phyloP scores from a whole-genome alignment of 306 rosid species.

The Cucumis melo region DNA sequence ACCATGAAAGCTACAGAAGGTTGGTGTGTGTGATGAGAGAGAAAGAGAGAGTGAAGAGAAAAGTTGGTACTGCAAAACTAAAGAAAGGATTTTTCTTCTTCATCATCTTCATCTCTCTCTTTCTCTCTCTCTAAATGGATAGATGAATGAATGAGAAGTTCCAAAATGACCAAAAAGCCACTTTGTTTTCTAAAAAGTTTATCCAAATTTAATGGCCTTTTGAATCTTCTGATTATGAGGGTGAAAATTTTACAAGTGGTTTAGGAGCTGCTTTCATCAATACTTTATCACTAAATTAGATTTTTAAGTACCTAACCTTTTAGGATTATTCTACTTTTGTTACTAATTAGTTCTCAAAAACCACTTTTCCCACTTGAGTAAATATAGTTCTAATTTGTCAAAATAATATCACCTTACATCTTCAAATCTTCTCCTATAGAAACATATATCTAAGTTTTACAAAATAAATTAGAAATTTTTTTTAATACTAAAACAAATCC shows the following conservation, averaged over 20 bases:
- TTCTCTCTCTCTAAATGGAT: conserved; percentile 16
- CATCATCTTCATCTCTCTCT: no score
- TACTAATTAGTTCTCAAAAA: background rate
- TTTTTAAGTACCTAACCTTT: background rate
- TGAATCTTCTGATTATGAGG: no score
- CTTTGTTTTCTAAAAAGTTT: background rate
- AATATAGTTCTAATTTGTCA: no score
- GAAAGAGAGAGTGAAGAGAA: conserved; percentile 20
- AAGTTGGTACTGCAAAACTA: conserved; percentile 13
- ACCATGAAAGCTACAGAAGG: conserved; percentile 43
- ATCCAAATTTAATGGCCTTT: background rate
- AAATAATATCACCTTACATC: no score
- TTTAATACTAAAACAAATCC: no score
- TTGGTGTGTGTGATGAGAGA: conserved; percentile 31
- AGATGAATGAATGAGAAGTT: conserved; percentile 20
- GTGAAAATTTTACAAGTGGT: background rate
- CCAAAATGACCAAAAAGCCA: conserved; percentile 63
- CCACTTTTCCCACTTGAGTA: background rate
- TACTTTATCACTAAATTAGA: background rate
- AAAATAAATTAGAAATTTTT: no score
- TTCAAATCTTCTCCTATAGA: no score
- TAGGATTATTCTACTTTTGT: background rate
- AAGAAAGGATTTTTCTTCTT: conserved; percentile 8
- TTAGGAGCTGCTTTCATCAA: background rate
- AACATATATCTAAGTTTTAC: no score